A percentile compares a stretch with the other conserved stretches of the same genome.
These are phyloP conservation scores for Ophiostoma sp. DNA, from an alignment of 2,329 filamentous ascomycete species.

Conservation along the genomic window DNA sequence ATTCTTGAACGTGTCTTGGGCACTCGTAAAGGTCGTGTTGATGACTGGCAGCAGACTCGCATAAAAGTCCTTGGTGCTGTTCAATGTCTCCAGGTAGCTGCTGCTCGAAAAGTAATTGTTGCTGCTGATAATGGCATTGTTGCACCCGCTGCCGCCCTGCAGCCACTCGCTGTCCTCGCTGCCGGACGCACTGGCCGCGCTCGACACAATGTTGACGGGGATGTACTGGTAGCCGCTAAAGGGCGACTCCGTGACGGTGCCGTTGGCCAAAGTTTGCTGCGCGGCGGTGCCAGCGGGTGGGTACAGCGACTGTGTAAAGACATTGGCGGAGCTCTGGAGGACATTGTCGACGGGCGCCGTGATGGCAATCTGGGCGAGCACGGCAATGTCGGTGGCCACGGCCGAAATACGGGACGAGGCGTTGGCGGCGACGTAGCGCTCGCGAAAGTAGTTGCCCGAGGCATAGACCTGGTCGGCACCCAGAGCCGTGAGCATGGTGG, in stretches of 20 bases:
- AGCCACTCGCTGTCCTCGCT: conserved; percentile 60
- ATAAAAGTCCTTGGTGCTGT: conserved; percentile 62
- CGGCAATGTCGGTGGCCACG: conserved; percentile 66
- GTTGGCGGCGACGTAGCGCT: conserved; percentile 67
- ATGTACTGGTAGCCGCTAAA: conserved; percentile 83
- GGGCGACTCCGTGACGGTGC: conserved; percentile 64
- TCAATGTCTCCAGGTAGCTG: conserved; percentile 47
- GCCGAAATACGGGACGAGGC: conserved; percentile 63
- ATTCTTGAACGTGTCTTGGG: conserved; percentile 56
- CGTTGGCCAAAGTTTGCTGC: conserved; percentile 68
- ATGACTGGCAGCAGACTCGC: conserved; percentile 54
- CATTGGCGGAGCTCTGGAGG: conserved; percentile 75
- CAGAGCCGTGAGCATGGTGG: conserved; percentile 73
- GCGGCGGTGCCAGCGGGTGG: conserved; percentile 65
- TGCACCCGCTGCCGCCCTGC: conserved; percentile 59
- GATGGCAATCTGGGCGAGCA: conserved; percentile 68
- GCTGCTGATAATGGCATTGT: conserved; percentile 55
- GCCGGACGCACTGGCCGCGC: conserved; percentile 55
- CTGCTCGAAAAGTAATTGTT: conserved; percentile 54
- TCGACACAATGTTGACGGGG: conserved; percentile 64
- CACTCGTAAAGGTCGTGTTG: conserved; percentile 51
- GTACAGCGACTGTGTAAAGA: conserved; percentile 84
- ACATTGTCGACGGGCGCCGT: conserved; percentile 74
- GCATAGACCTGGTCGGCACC: conserved; percentile 74
- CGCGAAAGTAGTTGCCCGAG: conserved; percentile 73